phyloP scores from a whole-genome alignment of 192 early-diverging fungal species.

The Coemansia brasiliensis region DNA sequence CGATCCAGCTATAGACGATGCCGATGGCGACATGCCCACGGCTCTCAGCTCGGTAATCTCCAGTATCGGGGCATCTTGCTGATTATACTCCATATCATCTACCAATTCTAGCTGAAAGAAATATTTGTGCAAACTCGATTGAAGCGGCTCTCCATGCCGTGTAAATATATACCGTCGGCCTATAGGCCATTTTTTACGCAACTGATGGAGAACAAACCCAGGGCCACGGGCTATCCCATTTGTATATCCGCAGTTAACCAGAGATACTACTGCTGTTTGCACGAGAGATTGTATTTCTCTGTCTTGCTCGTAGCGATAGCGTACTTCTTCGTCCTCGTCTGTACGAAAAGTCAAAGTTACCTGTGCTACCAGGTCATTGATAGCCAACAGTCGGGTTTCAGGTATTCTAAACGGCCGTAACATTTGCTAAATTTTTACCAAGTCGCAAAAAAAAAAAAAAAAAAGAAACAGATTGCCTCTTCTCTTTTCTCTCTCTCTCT shows the following conservation, averaged over 20 bases:
- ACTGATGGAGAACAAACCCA: slow-evolving; percentile 49
- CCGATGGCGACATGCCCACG: slow-evolving; percentile 25
- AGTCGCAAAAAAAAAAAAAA: background rate
- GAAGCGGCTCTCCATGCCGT: slow-evolving; percentile 44
- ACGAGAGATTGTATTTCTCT: slow-evolving; percentile 35
- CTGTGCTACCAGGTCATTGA: slow-evolving; percentile 48
- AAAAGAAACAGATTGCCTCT: background rate
- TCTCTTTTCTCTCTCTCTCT: too few relatives aligned
- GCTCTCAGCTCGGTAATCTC: slow-evolving; percentile 45
- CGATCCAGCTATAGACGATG: slow-evolving; percentile 48
- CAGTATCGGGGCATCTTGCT: slow-evolving; percentile 10
- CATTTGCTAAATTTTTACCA: background rate
- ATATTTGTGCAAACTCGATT: slow-evolving; percentile 54
- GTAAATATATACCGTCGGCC: slow-evolving; percentile 53
- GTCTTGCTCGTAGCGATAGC: slow-evolving; percentile 35
- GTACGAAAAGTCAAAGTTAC: slow-evolving; percentile 46
- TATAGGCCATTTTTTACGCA: slow-evolving; percentile 54
- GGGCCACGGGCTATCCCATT: slow-evolving; percentile 39
- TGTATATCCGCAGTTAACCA: slow-evolving; percentile 54
- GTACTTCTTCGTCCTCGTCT: slow-evolving; percentile 48
- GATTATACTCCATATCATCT: slow-evolving; percentile 10
- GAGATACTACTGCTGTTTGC: slow-evolving; percentile 38
- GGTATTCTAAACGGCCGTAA: slow-evolving; percentile 43
- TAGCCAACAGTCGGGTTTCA: slow-evolving; percentile 43
- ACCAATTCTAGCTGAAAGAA: slow-evolving; percentile 53